Evolutionary conservation across 208 protist species (phyloP).

Genomic region (Herpetomonas tarakana): DNA sequence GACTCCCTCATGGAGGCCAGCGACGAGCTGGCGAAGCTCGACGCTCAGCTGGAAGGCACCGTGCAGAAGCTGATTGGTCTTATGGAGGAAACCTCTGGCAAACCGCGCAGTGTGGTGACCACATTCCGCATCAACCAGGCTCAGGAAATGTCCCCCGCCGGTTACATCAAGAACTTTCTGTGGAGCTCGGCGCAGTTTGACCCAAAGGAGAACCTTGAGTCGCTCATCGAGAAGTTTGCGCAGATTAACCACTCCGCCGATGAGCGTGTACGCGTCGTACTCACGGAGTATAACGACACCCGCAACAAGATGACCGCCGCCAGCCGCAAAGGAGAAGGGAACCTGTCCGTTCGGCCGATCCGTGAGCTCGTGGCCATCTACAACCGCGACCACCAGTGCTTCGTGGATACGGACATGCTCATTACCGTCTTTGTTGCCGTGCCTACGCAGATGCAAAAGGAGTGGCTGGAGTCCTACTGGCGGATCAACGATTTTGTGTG

Average conservation of each 20-base stretch:
- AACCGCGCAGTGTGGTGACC: conserved; percentile 69
- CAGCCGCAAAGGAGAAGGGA: conserved; percentile 69
- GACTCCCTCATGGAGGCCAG: conserved; percentile 89
- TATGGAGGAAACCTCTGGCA: conserved; percentile 80
- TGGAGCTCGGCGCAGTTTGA: conserved; percentile 87
- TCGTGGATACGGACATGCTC: conserved; percentile 85
- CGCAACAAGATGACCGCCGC: conserved; percentile 68
- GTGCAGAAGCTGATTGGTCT: conserved; percentile 77
- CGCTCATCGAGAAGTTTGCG: conserved; percentile 70
- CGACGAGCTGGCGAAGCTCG: conserved; percentile 85
- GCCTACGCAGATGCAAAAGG: conserved; percentile 52
- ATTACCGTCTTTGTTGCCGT: conserved; percentile 87
- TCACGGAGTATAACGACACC: conserved; percentile 86
- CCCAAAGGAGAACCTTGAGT: conserved; percentile 70
- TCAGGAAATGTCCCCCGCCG: conserved; percentile 81
- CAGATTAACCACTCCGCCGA: conserved; percentile 66
- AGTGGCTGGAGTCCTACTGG: conserved; percentile 84
- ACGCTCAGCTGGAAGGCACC: conserved; percentile 64
- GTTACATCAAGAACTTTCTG: conserved; percentile 83
- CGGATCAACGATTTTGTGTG: conserved; percentile 82
- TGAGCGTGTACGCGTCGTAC: conserved; percentile 73
- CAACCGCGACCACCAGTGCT: conserved; percentile 57
- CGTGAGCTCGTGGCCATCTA: conserved; percentile 71
- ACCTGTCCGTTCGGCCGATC: conserved; percentile 81
- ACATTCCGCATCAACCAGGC: conserved; percentile 83